Evolutionary conservation across 192 early-diverging fungal genomes (phyloP), one percentile per base, ranked within the genome.

Genomic region (Phlyctochytrium arcticum): DNA sequence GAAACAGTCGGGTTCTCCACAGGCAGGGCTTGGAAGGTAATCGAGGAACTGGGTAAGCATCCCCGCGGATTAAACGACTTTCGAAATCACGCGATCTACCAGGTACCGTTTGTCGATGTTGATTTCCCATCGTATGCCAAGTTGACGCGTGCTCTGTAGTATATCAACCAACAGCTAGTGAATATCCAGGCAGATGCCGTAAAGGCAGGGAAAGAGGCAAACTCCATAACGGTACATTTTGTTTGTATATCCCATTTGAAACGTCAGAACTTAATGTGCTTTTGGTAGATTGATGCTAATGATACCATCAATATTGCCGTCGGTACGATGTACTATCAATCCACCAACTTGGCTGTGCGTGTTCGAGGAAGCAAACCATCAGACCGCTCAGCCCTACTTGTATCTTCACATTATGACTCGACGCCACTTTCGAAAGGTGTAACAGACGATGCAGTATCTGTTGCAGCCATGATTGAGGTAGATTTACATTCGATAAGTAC

Each of bases 371-470:
- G 9, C 3, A 19, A 9, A 19, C 21, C 34, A 34, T 33, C 26
- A 15, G 21, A 48, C 4, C 23, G 60, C 21, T 61, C 68, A 6
- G 42, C 75, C 4, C 46, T 82, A 19, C 74, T 80, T 8, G 54
- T 83, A n/a, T 67, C 62, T 2, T 61, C 75, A 4, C 81, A 83
- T 51, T 83, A 57, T 53, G 81, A 83, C 65, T 72, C 73, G 3
- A 56, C 73, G 24, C 48, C 64, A 21, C 26, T 66, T 3, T 49
- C 74, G 1, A 44, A 32, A n/a, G 81, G 81, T 19, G 76, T 71
- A 17, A 75, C 73, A 30, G 81, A 83, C 60, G 72, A 74, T 37
- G 78, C 71, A 4, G 69, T 83, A 26, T 57, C 65, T 3, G 57
- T 80, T 6, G 75, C 59, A 9, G 71, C 50, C 31, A 76, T 78